A percentile compares a stretch with the other conserved stretches of the same genome.
Evolutionary conservation across 78 protist species (phyloP).

Genomic region (Tieghemostelium lacteum): DNA sequence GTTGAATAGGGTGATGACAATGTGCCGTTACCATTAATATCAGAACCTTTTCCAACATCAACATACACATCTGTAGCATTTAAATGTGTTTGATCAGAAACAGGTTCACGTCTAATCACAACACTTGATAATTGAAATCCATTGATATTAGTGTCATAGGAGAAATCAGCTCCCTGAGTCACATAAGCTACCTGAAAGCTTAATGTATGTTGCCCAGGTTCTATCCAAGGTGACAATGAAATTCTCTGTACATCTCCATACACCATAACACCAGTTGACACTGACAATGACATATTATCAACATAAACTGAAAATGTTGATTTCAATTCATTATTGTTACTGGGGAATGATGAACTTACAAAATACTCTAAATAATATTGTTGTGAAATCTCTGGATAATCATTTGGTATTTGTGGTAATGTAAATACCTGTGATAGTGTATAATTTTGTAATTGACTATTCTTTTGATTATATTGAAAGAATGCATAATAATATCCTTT

Average conservation of each 20-base stretch:
- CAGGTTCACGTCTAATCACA: neutral
- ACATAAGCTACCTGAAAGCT: no score
- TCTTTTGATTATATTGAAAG: neutral
- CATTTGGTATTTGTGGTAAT: neutral
- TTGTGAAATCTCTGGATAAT: neutral
- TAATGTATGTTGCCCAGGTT: no score
- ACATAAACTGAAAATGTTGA: no score
- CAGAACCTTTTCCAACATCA: constrained; percentile 25
- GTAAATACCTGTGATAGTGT: neutral
- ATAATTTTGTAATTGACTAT: neutral
- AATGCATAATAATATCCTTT: constrained; percentile 48
- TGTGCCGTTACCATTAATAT: constrained; percentile 13
- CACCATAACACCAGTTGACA: neutral
- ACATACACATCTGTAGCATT: constrained; percentile 38
- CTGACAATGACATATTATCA: neutral
- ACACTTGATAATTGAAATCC: neutral
- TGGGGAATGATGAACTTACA: neutral
- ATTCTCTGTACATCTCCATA: no score
- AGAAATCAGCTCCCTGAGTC: no score
- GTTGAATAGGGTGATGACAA: neutral
- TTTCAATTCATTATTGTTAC: neutral
- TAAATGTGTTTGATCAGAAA: neutral
- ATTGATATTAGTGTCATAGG: neutral
- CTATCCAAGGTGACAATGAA: no score
- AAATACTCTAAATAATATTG: constrained; percentile 2